Base-by-base conservation (phyloP, 192 early-diverging fungal genomes). In the Gamsiella multidivaricata region DNA sequence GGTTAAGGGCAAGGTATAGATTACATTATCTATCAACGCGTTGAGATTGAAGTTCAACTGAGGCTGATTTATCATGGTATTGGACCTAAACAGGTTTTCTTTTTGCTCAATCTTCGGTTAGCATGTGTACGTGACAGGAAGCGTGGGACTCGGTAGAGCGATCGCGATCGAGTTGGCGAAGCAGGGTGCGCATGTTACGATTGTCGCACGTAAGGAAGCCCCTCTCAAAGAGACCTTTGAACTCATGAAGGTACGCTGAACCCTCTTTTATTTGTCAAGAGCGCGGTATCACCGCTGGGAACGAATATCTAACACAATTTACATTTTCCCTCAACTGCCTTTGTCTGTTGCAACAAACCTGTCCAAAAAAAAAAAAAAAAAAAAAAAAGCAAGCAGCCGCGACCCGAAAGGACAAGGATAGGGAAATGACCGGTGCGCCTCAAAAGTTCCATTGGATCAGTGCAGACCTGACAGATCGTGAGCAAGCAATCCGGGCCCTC, bases 71-170 rank as follows among this genome's bases (percentile, higher is more conserved):
- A n/a, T n/a, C n/a, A n/a, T n/a, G n/a, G n/a, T n/a, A n/a, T n/a
- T n/a, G n/a, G n/a, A n/a, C n/a, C n/a, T n/a, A n/a, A n/a, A n/a
- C n/a, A n/a, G n/a, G n/a, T n/a, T n/a, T n/a, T n/a, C n/a, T n/a
- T n/a, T n/a, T n/a, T n/a, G n/a, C 37, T 39, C 37, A 39, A 9
- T 39, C 37, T n/a, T n/a, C n/a, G n/a, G n/a, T n/a, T 73, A 91
- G 70, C 90, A 92, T 74, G 89, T 86, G 39, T 91, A 90, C 59
- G 83, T 94, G 53, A 91, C 92, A 54, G 91, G 90, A 60, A 92
- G 91, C 69, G 82, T 85, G n/a, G 92, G 92, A 0, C 82, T 92
- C 12, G 91, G 91, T 47, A 85, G 88, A 73, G 84, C 72, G 20
- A 52, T 92, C 0, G 90, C 89, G n/a, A 70, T 86, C 31, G 83